These are phyloP conservation scores for Tuber microsphaerosporum DNA, from an alignment of 495 filamentous ascomycete genomes.

Conservation along the genomic window DNA sequence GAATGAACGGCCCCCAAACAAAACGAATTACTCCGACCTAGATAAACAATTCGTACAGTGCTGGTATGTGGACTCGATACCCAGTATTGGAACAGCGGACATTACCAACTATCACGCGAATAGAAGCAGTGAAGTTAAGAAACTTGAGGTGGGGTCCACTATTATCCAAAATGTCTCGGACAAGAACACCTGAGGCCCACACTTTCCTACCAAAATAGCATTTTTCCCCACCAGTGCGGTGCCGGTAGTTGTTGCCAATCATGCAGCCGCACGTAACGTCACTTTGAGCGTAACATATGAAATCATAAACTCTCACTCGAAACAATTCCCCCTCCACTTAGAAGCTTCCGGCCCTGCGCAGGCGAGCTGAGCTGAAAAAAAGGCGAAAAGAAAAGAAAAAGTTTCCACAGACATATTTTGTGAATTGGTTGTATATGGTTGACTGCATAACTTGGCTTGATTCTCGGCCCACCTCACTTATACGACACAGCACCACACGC, in stretches of 20 bases:
- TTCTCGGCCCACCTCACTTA: neutral
- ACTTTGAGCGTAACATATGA: neutral
- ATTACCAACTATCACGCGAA: neutral
- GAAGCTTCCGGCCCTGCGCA: neutral
- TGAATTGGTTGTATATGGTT: neutral
- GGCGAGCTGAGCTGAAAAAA: neutral
- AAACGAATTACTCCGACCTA: neutral
- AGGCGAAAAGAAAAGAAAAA: neutral
- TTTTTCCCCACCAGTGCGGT: neutral
- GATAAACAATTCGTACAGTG: neutral
- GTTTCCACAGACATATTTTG: neutral
- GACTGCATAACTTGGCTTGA: neutral
- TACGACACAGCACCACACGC: neutral
- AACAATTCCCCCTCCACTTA: neutral
- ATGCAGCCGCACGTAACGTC: conserved; percentile 4
- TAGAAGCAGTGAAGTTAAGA: neutral
- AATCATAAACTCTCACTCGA: neutral
- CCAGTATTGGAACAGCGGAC: neutral
- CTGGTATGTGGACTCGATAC: neutral
- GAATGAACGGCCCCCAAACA: neutral
- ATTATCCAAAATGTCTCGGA: neutral
- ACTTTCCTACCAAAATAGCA: neutral
- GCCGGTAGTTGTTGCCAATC: neutral
- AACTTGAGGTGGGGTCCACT: neutral
- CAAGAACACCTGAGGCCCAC: neutral